Conservation (phyloP, 2,329 filamentous ascomycete genomes). For the Monosporascus cannonballus region DNA sequence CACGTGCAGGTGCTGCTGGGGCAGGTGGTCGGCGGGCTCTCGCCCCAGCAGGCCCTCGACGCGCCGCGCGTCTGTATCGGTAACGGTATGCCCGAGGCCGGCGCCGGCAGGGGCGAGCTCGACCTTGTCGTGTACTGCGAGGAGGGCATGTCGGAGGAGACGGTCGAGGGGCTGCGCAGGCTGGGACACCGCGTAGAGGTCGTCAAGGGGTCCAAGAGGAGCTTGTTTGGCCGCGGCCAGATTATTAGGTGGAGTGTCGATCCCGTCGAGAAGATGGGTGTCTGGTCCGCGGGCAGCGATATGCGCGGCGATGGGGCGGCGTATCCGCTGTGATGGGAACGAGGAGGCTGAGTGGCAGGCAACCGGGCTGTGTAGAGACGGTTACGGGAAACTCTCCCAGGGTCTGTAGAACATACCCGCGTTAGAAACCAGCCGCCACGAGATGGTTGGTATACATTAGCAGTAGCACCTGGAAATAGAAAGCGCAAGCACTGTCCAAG, state of each 20-base stretch:
- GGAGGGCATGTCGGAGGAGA: constrained; percentile 68
- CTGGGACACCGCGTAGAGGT: constrained; percentile 71
- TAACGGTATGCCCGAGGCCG: constrained; percentile 59
- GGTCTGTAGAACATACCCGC: no score
- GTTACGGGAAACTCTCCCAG: neutral
- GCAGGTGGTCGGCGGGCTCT: constrained; percentile 74
- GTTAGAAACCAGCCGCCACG: no score
- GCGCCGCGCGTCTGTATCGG: constrained; percentile 87
- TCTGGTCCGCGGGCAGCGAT: constrained; percentile 91
- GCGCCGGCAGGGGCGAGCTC: constrained; percentile 16
- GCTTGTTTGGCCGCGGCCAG: constrained; percentile 80
- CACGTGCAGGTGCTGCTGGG: constrained; percentile 91
- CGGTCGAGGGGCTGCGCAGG: constrained; percentile 58
- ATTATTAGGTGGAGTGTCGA: constrained; percentile 76
- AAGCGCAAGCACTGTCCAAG: no score
- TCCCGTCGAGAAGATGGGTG: constrained; percentile 54
- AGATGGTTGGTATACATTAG: no score
- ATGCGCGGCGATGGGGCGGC: constrained; percentile 73
- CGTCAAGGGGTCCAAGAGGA: constrained; percentile 57
- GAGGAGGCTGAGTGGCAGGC: neutral
- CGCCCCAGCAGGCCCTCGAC: constrained; percentile 84
- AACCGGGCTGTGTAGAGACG: neutral
- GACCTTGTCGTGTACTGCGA: constrained; percentile 71
- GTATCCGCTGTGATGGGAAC: constrained; percentile 39
- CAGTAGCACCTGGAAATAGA: no score